phyloP scores from a whole-genome alignment of 2,329 filamentous ascomycete genomes.

The Magnaporthiopsis rhizophila region DNA sequence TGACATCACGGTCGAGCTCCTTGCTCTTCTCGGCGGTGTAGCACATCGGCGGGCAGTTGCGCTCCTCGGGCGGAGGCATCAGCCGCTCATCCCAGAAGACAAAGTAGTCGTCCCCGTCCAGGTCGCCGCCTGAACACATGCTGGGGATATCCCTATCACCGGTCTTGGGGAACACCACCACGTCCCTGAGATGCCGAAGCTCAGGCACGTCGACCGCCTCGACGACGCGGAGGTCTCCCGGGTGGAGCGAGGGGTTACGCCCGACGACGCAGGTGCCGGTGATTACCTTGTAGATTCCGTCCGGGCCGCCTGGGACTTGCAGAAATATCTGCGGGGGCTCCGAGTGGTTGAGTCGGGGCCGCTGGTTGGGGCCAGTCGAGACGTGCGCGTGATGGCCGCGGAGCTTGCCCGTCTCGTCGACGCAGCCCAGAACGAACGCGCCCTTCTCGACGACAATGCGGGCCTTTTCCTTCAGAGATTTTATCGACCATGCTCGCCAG shows the following conservation, averaged over 20 bases:
- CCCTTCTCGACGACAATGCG: slow-evolving; percentile 74
- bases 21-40: slow-evolving; percentile 53
- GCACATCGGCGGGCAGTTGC: slow-evolving; percentile 72
- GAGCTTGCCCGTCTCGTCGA: slow-evolving; percentile 74
- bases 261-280: slow-evolving; percentile 75
- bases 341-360: slow-evolving; percentile 20
- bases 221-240: slow-evolving; percentile 85
- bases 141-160: slow-evolving; percentile 61
- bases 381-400: slow-evolving; percentile 52
- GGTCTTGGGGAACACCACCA: slow-evolving; percentile 68
- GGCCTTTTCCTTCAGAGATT: slow-evolving; percentile 86
- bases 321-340: slow-evolving; percentile 80
- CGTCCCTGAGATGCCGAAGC: slow-evolving; percentile 72
- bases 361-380: slow-evolving; percentile 25
- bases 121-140: slow-evolving; percentile 93
- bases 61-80: slow-evolving; percentile 49
- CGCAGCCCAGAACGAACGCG: slow-evolving; percentile 79
- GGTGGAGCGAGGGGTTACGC: slow-evolving; percentile 88
- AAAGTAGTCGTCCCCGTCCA: slow-evolving; percentile 94
- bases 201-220: slow-evolving; percentile 66
- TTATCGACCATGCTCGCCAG: slow-evolving; percentile 86
- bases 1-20: slow-evolving; percentile 54
- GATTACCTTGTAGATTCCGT: slow-evolving; percentile 53
- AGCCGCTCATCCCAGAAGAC: slow-evolving; percentile 82
- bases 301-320: slow-evolving; percentile 57